phyloP scores from a whole-genome alignment of 257 asterid species.

The Solanum ossicruentum region DNA sequence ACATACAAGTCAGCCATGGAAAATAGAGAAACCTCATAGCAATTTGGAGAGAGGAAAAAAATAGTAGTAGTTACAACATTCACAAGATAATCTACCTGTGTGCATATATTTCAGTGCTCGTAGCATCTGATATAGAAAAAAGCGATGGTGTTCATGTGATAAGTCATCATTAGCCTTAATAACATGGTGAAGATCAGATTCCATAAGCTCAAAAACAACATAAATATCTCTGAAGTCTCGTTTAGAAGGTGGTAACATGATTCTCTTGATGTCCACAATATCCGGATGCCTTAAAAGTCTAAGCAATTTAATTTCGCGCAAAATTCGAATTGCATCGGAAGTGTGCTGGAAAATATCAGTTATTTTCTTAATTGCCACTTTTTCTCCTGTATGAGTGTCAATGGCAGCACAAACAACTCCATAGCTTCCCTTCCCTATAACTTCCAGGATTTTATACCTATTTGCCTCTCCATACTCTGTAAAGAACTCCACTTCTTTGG shows the following conservation, averaged over 20 bases:
- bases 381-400: constrained; percentile 82
- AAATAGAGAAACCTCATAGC: neutral
- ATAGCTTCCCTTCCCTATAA: constrained; percentile 87
- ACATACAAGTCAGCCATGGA: constrained; percentile 3
- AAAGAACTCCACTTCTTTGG: constrained; percentile 60
- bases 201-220: constrained; percentile 95
- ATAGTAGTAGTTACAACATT: neutral
- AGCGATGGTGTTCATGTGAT: constrained; percentile 85
- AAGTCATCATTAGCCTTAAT: constrained; percentile 89
- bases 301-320: constrained; percentile 84
- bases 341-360: constrained; percentile 70
- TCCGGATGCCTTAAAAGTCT: constrained; percentile 83
- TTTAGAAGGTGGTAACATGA: constrained; percentile 82
- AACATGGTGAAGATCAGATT: constrained; percentile 95
- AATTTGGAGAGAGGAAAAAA: neutral
- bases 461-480: constrained; percentile 83
- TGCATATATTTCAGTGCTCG: constrained; percentile 88
- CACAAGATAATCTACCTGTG: constrained; percentile 39
- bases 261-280: constrained; percentile 82
- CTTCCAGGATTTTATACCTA: constrained; percentile 73
- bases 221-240: constrained; percentile 78
- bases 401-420: constrained; percentile 92
- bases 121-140: constrained; percentile 86
- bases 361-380: constrained; percentile 88
- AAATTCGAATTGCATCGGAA: constrained; percentile 78